Base-by-base conservation (phyloP, 768 basidiomycete species). In the Lentinula aciculospora region DNA sequence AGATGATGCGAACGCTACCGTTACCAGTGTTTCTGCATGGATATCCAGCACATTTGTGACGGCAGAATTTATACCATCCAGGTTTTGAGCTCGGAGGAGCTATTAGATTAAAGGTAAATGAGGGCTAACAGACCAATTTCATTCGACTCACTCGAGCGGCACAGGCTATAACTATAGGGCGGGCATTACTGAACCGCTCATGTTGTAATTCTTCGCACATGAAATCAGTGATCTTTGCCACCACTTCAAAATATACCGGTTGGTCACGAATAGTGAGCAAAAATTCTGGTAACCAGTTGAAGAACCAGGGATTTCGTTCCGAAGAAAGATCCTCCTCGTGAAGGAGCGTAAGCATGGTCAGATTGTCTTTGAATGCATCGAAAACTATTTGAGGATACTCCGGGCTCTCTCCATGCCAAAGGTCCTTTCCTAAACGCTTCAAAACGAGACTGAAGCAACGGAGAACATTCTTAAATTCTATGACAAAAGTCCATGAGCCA, bases 151-250 rank as follows among this genome's bases (percentile, higher is more conserved):
- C 94, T 62, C 79, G 76, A 45, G 84, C 71, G 3, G 86, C 86
- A 29, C 80, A 73, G 27, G 75, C 66, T 71, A 93, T 82, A 17
- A 85, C 80, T 23, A 72, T 70, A 1, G 89, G 84, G 15, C 87
- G 80, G 21, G 81, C 71, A 25, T 76, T 72, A 49, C 75, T 69
- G 66, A 90, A 88, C 3, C 89, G 80, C 57, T 85, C 82, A 62
- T 93, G 90, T 66, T 94, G 93, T 19, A 90, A 70, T 61, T 91
- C 86, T 66, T 89, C 90, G 67, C 86, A 89, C 53, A 94, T 76
- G 60, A 91, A 87, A 60, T 85, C 83, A 13, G 84, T 72, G 36
- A 88, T 77, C 67, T 83, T 86, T 7, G 87, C 86, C 31, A 95
- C 72, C n/a, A 88, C 76, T 53, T 87, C 84, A n/a, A 73, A 75